Evolutionary conservation across 208 protist genomes (phyloP).

Genomic region (Acanthamoeba lenticulata): DNA sequence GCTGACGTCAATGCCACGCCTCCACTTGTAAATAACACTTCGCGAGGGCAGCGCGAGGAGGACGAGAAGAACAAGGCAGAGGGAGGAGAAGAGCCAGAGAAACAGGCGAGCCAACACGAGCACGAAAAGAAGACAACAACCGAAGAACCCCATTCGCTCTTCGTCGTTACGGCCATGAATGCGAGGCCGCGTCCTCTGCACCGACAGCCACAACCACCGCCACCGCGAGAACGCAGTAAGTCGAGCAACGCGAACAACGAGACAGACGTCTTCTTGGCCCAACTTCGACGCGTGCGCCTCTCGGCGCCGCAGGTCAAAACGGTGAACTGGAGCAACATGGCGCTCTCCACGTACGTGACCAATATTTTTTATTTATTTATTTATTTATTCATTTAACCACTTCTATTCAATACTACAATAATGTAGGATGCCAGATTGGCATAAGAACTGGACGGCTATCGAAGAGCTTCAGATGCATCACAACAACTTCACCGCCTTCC

Average conservation of each 20-base stretch:
- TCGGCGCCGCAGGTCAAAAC: not conserved
- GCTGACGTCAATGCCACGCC: too few relatives aligned
- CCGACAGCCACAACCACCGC: not conserved
- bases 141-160: not conserved
- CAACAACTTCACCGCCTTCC: conserved; percentile 43
- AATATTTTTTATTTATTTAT: not conserved
- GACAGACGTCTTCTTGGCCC: not conserved
- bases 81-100: not conserved
- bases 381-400: not conserved
- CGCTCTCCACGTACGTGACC: not conserved
- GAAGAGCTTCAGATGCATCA: not conserved
- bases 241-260: not conserved
- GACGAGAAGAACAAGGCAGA: not conserved
- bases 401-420: not conserved
- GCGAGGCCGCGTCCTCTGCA: not conserved
- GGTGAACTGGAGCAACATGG: not conserved
- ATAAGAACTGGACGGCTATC: conserved; percentile 1
- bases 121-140: not conserved
- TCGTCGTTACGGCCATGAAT: not conserved
- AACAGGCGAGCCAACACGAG: not conserved
- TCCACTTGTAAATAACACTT: too few relatives aligned
- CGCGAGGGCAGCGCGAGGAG: not conserved
- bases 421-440: not conserved
- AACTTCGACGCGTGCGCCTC: not conserved
- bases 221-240: too few relatives aligned